Percentiles rank a stretch among this genome's conserved stretches.
phyloP scores from a whole-genome alignment of 2,329 filamentous ascomycete genomes.

The Epichloe sibirici region DNA sequence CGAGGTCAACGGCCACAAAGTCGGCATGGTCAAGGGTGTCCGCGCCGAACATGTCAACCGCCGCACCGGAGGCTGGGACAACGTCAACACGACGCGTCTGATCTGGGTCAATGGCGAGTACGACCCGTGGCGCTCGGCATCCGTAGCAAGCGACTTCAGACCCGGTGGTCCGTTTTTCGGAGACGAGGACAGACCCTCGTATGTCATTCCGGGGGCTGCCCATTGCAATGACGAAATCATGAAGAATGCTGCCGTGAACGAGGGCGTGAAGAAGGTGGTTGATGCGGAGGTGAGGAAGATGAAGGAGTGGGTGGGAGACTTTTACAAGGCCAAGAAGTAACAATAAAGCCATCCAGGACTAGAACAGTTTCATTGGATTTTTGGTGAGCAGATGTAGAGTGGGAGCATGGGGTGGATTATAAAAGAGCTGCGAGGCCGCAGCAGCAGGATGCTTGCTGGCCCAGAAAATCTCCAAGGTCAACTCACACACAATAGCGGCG shows the following conservation, averaged over 20 bases:
- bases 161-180: constrained; percentile 40
- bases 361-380: too few species aligned
- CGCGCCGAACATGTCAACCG: constrained; percentile 31
- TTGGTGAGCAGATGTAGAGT: too few species aligned
- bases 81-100: constrained; percentile 38
- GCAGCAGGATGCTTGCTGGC: too few species aligned
- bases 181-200: constrained; percentile 34
- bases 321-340: constrained; percentile 13
- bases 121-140: constrained; percentile 47
- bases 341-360: too few species aligned
- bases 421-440: too few species aligned
- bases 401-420: too few species aligned
- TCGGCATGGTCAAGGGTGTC: constrained; percentile 3
- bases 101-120: constrained; percentile 46
- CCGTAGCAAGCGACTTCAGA: constrained; percentile 38
- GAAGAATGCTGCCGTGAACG: constrained; percentile 32
- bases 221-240: constrained; percentile 44
- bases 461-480: too few species aligned
- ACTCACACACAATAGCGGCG: too few species aligned
- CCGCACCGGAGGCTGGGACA: constrained; percentile 43
- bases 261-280: constrained; percentile 9
- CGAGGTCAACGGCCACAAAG: constrained; percentile 28
- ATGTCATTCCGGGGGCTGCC: constrained; percentile 38
- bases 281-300: constrained; percentile 36
- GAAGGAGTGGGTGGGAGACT: constrained; percentile 41